Evolutionary conservation across 2,329 filamentous ascomycete genomes (phyloP), one percentile per base, ranked within the genome.

Genomic region (Pestalotiopsis sp.): DNA sequence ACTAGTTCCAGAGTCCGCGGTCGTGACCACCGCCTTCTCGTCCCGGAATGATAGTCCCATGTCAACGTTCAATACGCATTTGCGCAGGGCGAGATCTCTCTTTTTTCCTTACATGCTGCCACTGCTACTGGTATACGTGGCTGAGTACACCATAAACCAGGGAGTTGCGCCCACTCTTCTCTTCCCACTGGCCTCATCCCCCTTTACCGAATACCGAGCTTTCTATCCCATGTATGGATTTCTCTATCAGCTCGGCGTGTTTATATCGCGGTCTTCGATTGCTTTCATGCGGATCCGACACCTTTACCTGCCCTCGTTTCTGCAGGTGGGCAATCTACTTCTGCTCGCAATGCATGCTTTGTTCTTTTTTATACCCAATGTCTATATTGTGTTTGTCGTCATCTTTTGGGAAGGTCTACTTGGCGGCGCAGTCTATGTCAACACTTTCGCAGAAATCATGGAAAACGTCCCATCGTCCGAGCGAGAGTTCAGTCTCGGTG

Each of bases 91-190:
- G 0, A 86, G 83, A 70, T 84, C 86, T 0, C 84, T 98, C 1
- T 91, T 98, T 76, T 83, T 97, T 59, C 89, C 89, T 0, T 91
- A 91, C 79, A 98, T 99, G 94, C 85, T 97, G 3, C 96, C 96
- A 0, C 86, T 99, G 14, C 86, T 98, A 41, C 83, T 98, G 17
- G 96, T 99, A 38, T 99, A 98, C 79, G 88, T 98, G 45, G 94
- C 95, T 68, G 96, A 99, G 83, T 99, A 99, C 79, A 97, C 93
- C 67, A 98, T 98, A 80, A 98, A 98, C 82, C 95, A 97, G 83
- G 95, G 95, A 45, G 94, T 98, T 0, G 86, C 94, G 0, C 95
- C 96, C 0, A 97, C 94, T 0, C 84, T 98, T 0, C 87, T 99
- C 4, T 99, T 97, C 77, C 94, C 95, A 0, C 84, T 98, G 0